Evolutionary conservation across 495 filamentous ascomycete species (phyloP), one percentile per base, ranked within the genome.

Genomic region (Tuber umbilicatum): DNA sequence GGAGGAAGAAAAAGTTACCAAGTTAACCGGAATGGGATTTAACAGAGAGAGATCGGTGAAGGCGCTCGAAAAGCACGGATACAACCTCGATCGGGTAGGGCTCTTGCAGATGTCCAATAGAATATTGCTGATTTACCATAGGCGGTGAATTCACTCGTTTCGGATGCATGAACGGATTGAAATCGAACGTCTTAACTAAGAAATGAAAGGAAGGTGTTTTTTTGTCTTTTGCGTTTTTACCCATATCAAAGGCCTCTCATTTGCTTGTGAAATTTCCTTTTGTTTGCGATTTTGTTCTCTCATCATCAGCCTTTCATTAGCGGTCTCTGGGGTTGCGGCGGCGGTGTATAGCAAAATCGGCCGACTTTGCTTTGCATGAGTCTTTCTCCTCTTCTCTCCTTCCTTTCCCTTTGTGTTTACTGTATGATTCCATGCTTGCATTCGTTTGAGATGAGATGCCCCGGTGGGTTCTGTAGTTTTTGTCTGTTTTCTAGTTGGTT

Each of bases 11-110:
- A 94, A 97, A 69, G 85, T 98, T 73, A 94, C 95, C 85, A 91
- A 93, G 76, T 82, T 99, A 82, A 97, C 93, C 17, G 89, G 88
- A 39, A 96, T 98, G 94, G 95, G 95, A 4, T 99, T 95, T 83
- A 86, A 90, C 39, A 86, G 95, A 64, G 87, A 87, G 9, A 90
- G 92, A 68, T 91, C 92, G n/a, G 85, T 98, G 42, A 86, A 85
- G 73, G 95, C 95, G 45, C 84, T 99, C 82, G 95, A 97, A 86
- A 94, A 93, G 83, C 95, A 90, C 84, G 94, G 97, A 82, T 97
- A 97, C 84, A 94, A 97, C 84, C 86, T 97, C 81, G 93, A 97
- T 83, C 92, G 93, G 90, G 95, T 97, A 79, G 41, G 72, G 38
- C 50, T 68, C 69, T 68, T 69, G 74, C 47, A 41, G 55, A 37